These are phyloP conservation scores for Paramyrothecium sp. DNA, from an alignment of 2,329 filamentous ascomycete genomes.

Conservation along the genomic window DNA sequence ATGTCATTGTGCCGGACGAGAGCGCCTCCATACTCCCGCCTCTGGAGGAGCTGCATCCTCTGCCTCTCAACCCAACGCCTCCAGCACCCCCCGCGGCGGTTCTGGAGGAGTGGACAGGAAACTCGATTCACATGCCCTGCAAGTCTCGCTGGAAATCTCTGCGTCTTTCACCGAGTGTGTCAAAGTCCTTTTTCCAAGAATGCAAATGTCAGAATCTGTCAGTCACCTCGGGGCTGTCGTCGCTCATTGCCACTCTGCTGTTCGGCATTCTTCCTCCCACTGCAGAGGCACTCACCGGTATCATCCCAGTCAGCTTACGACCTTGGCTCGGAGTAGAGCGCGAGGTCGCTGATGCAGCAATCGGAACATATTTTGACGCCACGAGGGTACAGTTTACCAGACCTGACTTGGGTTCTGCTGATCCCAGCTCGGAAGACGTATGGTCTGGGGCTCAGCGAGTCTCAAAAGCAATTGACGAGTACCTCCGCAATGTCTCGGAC, in stretches of 20 bases:
- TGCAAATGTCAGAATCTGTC: conserved; percentile 9
- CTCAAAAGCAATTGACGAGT: conserved; percentile 1
- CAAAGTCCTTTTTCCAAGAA: conserved; percentile 7
- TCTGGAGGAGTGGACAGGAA: conserved; percentile 35
- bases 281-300: conserved; percentile 11
- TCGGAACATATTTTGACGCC: conserved; percentile 14
- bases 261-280: conserved; percentile 9
- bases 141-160: conserved; percentile 11
- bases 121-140: conserved; percentile 25
- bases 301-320: conserved; percentile 14
- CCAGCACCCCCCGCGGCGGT: conserved; percentile 28
- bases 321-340: conserved; percentile 4
- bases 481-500: conserved; percentile 10
- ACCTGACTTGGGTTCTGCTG: neutral
- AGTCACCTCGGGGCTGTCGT: conserved; percentile 10
- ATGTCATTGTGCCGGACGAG: conserved; percentile 7
- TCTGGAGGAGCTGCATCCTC: conserved; percentile 37
- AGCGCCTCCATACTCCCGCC: conserved; percentile 31
- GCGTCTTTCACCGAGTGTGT: conserved; percentile 5
- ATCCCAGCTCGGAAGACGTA: neutral
- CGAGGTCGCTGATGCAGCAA: conserved; percentile 2
- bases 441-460: conserved; percentile 4
- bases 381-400: conserved; percentile 6
- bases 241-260: conserved; percentile 8
- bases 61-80: conserved; percentile 26